Conservation (phyloP, 1,139 yeast genomes). For the Taiozyma onychis region DNA sequence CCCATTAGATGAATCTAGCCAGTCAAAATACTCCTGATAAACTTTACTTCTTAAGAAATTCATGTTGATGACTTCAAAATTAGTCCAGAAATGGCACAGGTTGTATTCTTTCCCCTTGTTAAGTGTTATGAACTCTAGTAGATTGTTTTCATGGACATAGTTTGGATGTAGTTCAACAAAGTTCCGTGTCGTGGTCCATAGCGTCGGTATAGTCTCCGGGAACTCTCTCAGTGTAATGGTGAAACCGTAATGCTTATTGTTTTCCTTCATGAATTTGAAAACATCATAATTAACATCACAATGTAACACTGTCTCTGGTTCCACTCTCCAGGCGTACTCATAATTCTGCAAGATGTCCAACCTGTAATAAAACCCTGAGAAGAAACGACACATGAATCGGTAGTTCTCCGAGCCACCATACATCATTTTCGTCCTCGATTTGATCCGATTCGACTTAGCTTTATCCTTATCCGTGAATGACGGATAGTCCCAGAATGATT, state of each 20-base stretch:
- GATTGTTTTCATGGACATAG: slow-evolving; percentile 40
- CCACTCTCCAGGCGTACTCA: slow-evolving; percentile 73
- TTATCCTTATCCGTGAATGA: slow-evolving; percentile 56
- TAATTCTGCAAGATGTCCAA: slow-evolving; percentile 48
- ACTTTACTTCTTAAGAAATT: slow-evolving; percentile 48
- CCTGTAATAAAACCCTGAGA: slow-evolving; percentile 60
- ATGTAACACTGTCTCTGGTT: slow-evolving; percentile 58
- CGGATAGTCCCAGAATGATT: slow-evolving; percentile 70
- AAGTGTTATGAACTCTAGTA: slow-evolving; percentile 45
- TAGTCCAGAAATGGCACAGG: slow-evolving; percentile 69
- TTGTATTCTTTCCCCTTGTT: slow-evolving; percentile 46
- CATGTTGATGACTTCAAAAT: slow-evolving; percentile 59
- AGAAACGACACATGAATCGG: slow-evolving; percentile 75
- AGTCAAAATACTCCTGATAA: slow-evolving; percentile 41
- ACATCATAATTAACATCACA: slow-evolving; percentile 69
- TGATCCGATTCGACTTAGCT: slow-evolving; percentile 35
- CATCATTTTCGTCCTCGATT: slow-evolving; percentile 42
- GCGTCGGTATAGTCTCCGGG: slow-evolving; percentile 48
- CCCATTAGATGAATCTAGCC: slow-evolving; percentile 49
- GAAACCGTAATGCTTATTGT: slow-evolving; percentile 61
- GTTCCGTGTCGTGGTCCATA: slow-evolving; percentile 51
- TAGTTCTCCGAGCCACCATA: slow-evolving; percentile 63
- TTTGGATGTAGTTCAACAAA: slow-evolving; percentile 44
- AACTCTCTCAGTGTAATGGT: slow-evolving; percentile 61
- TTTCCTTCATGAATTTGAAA: slow-evolving; percentile 56